Percentiles rank a stretch among this genome's conserved stretches.
These are phyloP conservation scores for Periconia sp. DNA, from an alignment of 2,329 filamentous ascomycete genomes.

Conservation along the genomic window DNA sequence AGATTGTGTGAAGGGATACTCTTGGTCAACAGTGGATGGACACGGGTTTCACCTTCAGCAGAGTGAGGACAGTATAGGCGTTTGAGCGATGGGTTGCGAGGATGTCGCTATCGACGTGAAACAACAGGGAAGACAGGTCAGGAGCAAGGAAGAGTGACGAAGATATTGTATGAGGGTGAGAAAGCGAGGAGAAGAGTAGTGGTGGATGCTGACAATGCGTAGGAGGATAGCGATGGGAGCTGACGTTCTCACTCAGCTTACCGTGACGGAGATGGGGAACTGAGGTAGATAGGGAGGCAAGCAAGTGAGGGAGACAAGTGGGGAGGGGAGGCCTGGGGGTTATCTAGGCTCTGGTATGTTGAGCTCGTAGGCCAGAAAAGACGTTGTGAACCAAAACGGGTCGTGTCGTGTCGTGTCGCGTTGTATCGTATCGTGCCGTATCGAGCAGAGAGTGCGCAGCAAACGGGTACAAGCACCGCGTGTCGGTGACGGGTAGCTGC, in stretches of 20 bases:
- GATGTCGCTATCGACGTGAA: not conserved
- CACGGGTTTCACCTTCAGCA: too few species aligned
- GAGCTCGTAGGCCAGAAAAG: not conserved
- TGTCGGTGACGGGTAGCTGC: slow-evolving; percentile 27
- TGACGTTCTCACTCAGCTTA: slow-evolving; percentile 4
- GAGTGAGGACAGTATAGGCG: too few species aligned
- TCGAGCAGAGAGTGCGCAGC: slow-evolving; percentile 19
- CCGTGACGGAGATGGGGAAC: not conserved
- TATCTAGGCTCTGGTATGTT: not conserved
- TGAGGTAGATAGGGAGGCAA: not conserved
- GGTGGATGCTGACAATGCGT: slow-evolving; percentile 4
- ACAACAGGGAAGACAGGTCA: slow-evolving; percentile 2
- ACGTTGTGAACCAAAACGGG: slow-evolving; percentile 12
- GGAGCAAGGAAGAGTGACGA: slow-evolving; percentile 1
- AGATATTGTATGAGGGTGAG: slow-evolving; percentile 1
- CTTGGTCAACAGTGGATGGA: too few species aligned
- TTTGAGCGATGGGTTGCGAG: not conserved
- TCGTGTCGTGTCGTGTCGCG: not conserved
- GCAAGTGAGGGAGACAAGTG: not conserved
- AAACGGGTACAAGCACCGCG: slow-evolving; percentile 19
- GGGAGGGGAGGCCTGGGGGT: too few species aligned
- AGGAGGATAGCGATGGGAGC: not conserved
- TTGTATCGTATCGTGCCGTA: slow-evolving; percentile 7
- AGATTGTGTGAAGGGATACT: not conserved
- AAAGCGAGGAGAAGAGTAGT: slow-evolving; percentile 3